A percentile compares a stretch with the other conserved stretches of the same genome.
Evolutionary conservation across 108 stramenopile genomes (phyloP).

Genomic region (Licmophora abbreviata): DNA sequence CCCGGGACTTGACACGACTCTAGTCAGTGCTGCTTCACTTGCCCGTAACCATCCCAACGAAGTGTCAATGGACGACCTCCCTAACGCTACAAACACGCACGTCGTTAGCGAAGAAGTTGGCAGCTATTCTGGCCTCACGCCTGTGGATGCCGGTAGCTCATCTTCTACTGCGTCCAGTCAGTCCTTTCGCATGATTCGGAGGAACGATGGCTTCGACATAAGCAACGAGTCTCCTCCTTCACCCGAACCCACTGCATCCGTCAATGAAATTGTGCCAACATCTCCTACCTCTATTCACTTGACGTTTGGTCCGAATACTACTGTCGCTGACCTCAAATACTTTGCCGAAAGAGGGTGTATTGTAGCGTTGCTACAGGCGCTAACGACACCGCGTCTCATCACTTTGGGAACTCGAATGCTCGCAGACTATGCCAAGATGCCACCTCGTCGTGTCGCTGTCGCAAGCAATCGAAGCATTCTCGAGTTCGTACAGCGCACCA

Average conservation of each 20-base stretch:
- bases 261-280: conserved; percentile 18
- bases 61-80: conserved; percentile 6
- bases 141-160: conserved; percentile 13
- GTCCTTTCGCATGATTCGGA: conserved; percentile 26
- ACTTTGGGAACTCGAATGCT: conserved; percentile 78
- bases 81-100: background rate
- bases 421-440: conserved; percentile 87
- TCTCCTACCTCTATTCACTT: conserved; percentile 51
- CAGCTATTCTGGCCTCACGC: no score
- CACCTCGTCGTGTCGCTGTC: conserved; percentile 76
- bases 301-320: conserved; percentile 70
- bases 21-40: conserved; percentile 19
- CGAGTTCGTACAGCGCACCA: conserved; percentile 70
- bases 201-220: conserved; percentile 55
- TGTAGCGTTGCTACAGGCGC: conserved; percentile 62
- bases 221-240: conserved; percentile 3
- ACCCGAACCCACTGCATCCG: conserved; percentile 2
- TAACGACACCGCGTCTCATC: conserved; percentile 68
- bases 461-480: conserved; percentile 71
- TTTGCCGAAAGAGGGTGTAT: conserved; percentile 83
- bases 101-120: conserved; percentile 10
- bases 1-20: conserved; percentile 41
- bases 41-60: no score
- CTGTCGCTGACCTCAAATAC: conserved; percentile 76
- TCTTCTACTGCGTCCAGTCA: conserved; percentile 8